Evolutionary conservation across 208 protist species (phyloP).

Genomic region (Trypanosoma theileri): DNA sequence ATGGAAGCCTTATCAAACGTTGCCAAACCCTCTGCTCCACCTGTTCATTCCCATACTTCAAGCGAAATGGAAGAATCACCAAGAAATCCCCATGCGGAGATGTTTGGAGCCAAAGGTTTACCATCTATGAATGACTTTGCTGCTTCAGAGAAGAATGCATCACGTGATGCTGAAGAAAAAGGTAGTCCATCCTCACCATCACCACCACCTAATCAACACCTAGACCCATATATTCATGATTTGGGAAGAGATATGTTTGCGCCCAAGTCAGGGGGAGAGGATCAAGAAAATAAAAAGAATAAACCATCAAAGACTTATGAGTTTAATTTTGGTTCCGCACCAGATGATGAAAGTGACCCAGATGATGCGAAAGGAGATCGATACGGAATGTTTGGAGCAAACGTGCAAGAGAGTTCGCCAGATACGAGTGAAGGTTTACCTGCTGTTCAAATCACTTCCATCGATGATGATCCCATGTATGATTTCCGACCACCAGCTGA

Average conservation of each 20-base stretch:
- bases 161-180: background rate
- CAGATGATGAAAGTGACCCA: conserved; percentile 12
- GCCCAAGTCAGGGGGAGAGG: background rate
- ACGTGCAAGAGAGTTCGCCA: too few relatives aligned
- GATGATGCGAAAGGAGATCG: background rate
- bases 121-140: conserved; percentile 69
- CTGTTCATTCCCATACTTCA: conserved; percentile 20
- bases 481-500: conserved; percentile 1
- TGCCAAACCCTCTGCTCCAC: conserved; percentile 32
- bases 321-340: conserved; percentile 58
- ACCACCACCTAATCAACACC: background rate
- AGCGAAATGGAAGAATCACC: conserved; percentile 32
- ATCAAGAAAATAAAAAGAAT: conserved; percentile 16
- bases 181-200: background rate
- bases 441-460: conserved; percentile 3
- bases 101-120: conserved; percentile 47
- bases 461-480: conserved; percentile 25
- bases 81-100: conserved; percentile 37
- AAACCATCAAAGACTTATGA: conserved; percentile 35
- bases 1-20: conserved; percentile 34
- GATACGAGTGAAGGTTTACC: background rate
- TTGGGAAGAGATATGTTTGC: conserved; percentile 23
- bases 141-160: background rate
- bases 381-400: background rate
- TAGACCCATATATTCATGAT: conserved; percentile 1